A percentile compares a stretch with the other conserved stretches of the same genome.
Evolutionary conservation across 495 filamentous ascomycete genomes (phyloP).

Genomic region (Lasiosphaeris hirsuta): DNA sequence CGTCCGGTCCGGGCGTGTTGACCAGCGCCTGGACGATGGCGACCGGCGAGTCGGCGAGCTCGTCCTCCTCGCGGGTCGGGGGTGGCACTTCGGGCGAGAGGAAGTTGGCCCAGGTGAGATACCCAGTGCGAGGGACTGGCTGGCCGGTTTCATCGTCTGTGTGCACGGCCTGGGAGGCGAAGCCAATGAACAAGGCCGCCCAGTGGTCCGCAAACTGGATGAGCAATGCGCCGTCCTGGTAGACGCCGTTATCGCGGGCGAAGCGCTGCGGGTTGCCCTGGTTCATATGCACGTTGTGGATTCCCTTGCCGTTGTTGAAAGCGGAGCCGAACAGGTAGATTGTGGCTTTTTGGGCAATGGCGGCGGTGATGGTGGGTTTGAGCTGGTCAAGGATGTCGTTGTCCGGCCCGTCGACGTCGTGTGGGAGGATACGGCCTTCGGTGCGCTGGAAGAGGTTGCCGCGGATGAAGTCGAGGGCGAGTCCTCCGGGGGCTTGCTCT

Average conservation of each 20-base stretch:
- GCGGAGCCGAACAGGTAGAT: conserved; percentile 36
- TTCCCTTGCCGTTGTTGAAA: conserved; percentile 30
- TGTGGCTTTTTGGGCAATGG: conserved; percentile 32
- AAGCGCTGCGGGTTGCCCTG: conserved; percentile 35
- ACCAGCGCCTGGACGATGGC: conserved; percentile 15
- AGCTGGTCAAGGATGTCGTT: conserved; percentile 36
- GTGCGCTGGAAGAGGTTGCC: conserved; percentile 23
- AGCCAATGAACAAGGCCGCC: conserved; percentile 36
- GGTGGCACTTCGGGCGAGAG: background rate
- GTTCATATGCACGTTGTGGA: conserved; percentile 47
- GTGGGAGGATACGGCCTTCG: conserved; percentile 25
- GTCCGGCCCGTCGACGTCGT: conserved; percentile 21
- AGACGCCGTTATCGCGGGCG: conserved; percentile 32
- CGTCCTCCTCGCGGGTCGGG: background rate
- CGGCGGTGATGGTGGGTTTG: conserved; percentile 34
- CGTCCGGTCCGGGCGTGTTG: conserved; percentile 21
- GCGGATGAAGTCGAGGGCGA: conserved; percentile 33
- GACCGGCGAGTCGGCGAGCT: background rate
- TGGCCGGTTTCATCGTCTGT: conserved; percentile 22
- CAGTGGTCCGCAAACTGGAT: conserved; percentile 31
- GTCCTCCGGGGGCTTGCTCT: conserved; percentile 16
- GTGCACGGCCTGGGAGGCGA: conserved; percentile 32
- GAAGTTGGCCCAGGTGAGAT: background rate
- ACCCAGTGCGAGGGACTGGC: conserved; percentile 7
- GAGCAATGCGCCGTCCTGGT: conserved; percentile 38